Base-by-base conservation (phyloP, 345 rosid genomes). In the Citrus medica region DNA sequence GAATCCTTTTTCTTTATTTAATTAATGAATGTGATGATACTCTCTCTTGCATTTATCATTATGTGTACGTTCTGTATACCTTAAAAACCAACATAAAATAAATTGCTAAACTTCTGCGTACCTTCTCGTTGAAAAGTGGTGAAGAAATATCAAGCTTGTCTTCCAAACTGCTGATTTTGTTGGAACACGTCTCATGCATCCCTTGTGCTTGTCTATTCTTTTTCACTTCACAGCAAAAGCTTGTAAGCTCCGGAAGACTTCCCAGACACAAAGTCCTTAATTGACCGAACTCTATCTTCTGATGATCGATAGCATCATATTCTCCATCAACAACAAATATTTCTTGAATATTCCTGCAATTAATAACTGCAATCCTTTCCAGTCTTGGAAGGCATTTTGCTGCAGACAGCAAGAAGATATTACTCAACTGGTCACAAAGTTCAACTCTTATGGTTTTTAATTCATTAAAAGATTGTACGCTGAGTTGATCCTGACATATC, bases 341-440 rank as follows among this genome's bases (percentile, higher is more conserved):
- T 74, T 62, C 79, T 67, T 68, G 69, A 67, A 73, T 17, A 28
- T 22, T 65, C 5, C 16, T 14, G 37, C 83, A 82, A 22, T 59
- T 24, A 25, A 2, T 24, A 24, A 81, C 76, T 10, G 69, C 38
- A 33, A 83, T 81, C 30, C 56, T 32, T 30, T 70, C 66, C 37
- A 79, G 83, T 6, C 64, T 75, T 17, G 33, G 46, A 75, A 83
- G 83, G 5, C 67, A 38, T 60, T 53, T 32, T 9, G 74, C 61
- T 16, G 67, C 25, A 48, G 81, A 80, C 6, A 79, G n/a, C 3
- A 68, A 37, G 28, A 82, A 78, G 30, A 62, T 62, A 27, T 62
- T 28, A 1, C 7, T 62, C 17, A 62, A 28, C 32, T 62, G 1
- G 12, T 59, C 6, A 25, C 82, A 82, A 14, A 1, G 1, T 30